These are phyloP conservation scores for Bruguiera sexangula DNA, from an alignment of 345 rosid species.

Conservation along the genomic window DNA sequence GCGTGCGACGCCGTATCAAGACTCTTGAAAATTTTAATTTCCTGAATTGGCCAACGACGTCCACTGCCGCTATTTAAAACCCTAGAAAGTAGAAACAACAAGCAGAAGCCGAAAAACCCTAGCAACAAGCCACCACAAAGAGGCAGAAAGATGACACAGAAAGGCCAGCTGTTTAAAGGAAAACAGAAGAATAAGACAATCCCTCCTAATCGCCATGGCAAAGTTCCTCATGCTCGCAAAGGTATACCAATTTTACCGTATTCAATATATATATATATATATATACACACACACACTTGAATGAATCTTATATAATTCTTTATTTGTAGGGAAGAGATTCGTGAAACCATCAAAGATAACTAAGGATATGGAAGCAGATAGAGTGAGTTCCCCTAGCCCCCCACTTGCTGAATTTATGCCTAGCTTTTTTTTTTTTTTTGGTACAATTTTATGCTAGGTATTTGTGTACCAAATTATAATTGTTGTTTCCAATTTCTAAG, in stretches of 20 bases:
- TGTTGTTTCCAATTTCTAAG: no score
- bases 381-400: conserved; percentile 34
- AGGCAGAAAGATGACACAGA: conserved; percentile 68
- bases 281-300: background rate
- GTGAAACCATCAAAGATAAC: conserved; percentile 73
- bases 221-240: conserved; percentile 52
- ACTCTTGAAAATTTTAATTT: background rate
- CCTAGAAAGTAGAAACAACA: background rate
- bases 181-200: conserved; percentile 65
- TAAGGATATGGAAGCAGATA: conserved; percentile 62
- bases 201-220: conserved; percentile 83
- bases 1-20: no score
- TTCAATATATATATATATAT: no score
- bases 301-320: background rate
- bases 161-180: conserved; percentile 74
- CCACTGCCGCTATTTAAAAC: background rate
- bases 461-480: no score
- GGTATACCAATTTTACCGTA: conserved; percentile 31
- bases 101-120: background rate
- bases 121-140: background rate
- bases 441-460: background rate
- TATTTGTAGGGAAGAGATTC: conserved; percentile 54
- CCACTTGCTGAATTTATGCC: background rate
- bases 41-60: background rate
- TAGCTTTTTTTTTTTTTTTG: background rate